Percentiles rank a stretch among this genome's conserved stretches.
These are phyloP conservation scores for Rubus idaeus DNA, from an alignment of 306 rosid species.

Conservation along the genomic window DNA sequence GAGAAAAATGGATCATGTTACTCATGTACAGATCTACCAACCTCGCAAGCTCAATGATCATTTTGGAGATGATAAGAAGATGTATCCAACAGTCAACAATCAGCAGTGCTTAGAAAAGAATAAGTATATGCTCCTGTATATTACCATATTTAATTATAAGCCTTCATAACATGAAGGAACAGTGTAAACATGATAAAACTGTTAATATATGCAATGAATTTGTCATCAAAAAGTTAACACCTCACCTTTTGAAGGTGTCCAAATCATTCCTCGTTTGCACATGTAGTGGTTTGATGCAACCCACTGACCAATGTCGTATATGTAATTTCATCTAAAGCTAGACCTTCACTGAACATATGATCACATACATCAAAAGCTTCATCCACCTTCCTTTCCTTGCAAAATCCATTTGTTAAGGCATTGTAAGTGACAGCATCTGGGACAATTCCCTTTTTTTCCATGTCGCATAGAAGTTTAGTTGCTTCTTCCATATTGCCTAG, in stretches of 20 bases:
- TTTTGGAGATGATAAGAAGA: not conserved
- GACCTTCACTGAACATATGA: not conserved
- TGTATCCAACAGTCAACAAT: not conserved
- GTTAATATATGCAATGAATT: not conserved
- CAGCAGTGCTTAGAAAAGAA: not conserved
- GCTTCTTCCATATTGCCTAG: slow-evolving; percentile 7
- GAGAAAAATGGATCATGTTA: not conserved
- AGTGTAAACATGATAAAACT: not conserved
- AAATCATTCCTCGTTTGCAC: not conserved
- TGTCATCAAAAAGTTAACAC: not conserved
- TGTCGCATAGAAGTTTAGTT: not conserved
- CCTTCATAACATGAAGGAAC: not conserved
- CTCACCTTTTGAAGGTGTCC: not conserved
- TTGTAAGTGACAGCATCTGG: slow-evolving; percentile 8
- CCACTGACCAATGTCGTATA: slow-evolving; percentile 3
- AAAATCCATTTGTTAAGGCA: slow-evolving; percentile 5
- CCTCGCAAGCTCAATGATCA: not conserved
- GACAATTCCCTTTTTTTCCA: not conserved
- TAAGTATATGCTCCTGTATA: not conserved
- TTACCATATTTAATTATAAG: not conserved
- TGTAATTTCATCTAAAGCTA: slow-evolving; percentile 1
- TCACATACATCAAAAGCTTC: slow-evolving; percentile 9
- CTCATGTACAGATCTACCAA: not conserved
- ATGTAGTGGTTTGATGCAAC: not conserved
- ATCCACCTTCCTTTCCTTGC: slow-evolving; percentile 4